Evolutionary conservation across 2,329 filamentous ascomycete genomes (phyloP), one percentile per base, ranked within the genome.

Genomic region (Apiospora pterosperma): DNA sequence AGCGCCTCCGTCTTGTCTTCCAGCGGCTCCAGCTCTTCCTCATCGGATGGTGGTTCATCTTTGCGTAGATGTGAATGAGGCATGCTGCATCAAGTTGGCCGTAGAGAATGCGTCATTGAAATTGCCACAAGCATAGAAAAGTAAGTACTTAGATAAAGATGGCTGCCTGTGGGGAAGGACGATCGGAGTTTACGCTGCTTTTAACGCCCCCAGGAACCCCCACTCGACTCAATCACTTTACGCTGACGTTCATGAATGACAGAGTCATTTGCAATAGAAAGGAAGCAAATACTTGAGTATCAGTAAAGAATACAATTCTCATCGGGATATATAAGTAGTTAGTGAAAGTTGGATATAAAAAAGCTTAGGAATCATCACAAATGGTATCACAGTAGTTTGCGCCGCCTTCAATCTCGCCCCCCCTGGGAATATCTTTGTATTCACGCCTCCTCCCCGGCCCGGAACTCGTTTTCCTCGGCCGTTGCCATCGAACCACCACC

Each of bases 1-100:
- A 87, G 75, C 1, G 77, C 73, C 59, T 79, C 79, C 3, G 84
- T 87, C 60, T 72, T 75, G 63, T 76, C 74, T 34, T 75, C 73
- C n/a, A 77, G 78, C 66, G 83, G 82, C 34, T 84, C 76, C 14
- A 85, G 75, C 5, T 81, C 80, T 19, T 73, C 72, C 8, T 38
- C 62, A 16, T 55, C 48, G 16, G 48, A 55, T 5, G 48, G 19
- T 8, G 28, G 21, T 3, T 71, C 70, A 31, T 59, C 34, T 63
- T 68, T 69, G 16, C 48, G 48, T 2, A 21, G 6, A 34, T 34
- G 12, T 65, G 63, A 67, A 70, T 70, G 19, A 1, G 48, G 48
- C 48, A 55, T n/a, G 19, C 14, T 34, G 8, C 12, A 10, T 4
- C 5, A 5, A 1, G 44, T n/a, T n/a, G 12, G n/a, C 11, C 10